These are phyloP conservation scores for Hyphodiscus sp. DNA, from an alignment of 2,329 filamentous ascomycete genomes.

Conservation along the genomic window DNA sequence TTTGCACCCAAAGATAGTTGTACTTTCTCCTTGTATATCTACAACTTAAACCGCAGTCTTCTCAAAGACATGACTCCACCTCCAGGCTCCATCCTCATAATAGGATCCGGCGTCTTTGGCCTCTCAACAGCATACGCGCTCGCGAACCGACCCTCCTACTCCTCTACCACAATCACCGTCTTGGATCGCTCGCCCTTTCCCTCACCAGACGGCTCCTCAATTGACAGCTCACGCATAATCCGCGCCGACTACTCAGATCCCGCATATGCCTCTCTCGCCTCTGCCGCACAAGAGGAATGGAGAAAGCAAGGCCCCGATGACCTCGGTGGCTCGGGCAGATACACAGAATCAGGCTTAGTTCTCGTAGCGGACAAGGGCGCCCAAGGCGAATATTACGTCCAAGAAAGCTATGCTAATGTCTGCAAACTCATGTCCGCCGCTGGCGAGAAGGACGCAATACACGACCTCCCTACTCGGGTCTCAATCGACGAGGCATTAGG, in stretches of 20 bases:
- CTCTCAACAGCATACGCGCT: constrained; percentile 66
- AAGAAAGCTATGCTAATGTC: constrained; percentile 56
- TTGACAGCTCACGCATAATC: constrained; percentile 56
- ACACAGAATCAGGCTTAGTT: constrained; percentile 63
- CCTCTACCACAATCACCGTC: constrained; percentile 46
- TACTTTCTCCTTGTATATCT: no score
- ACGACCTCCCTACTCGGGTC: constrained; percentile 37
- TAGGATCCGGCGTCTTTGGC: constrained; percentile 54
- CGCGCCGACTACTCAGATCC: constrained; percentile 74
- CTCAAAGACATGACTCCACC: not conserved
- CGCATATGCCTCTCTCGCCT: constrained; percentile 68
- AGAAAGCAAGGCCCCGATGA: constrained; percentile 44
- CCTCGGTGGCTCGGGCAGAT: constrained; percentile 58
- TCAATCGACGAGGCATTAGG: constrained; percentile 41
- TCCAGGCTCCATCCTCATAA: constrained; percentile 53
- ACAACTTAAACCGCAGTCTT: not conserved
- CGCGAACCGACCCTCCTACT: constrained; percentile 51
- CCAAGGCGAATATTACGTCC: constrained; percentile 44
- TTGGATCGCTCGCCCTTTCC: constrained; percentile 55
- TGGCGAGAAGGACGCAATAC: constrained; percentile 20
- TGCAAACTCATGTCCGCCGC: constrained; percentile 30
- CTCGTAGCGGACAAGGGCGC: constrained; percentile 49
- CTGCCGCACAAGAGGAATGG: constrained; percentile 64
- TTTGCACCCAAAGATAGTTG: not conserved
- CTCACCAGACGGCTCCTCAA: constrained; percentile 50